Evolutionary conservation across 2,329 filamentous ascomycete genomes (phyloP), one percentile per base, ranked within the genome.

Genomic region (Cordyceps militaris): DNA sequence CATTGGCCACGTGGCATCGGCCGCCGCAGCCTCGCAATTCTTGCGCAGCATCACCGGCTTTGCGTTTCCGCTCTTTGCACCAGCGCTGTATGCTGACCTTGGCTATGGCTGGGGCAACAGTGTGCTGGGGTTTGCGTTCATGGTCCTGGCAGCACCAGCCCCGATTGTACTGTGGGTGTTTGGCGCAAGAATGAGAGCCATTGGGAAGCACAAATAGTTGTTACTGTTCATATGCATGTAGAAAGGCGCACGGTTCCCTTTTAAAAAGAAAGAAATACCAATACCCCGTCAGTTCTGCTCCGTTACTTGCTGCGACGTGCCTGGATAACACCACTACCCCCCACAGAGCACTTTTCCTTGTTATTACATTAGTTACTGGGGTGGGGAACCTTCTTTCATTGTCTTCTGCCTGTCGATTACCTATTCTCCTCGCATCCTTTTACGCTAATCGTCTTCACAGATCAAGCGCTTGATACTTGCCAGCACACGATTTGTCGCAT

Each of bases 41-140:
- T 42, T 65, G 30, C 59, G 64, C 28, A 64, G 60, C 24, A 28
- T 64, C 14, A 55, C 61, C 2, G 63, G 60, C 16, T 65, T 63
- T 42, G 55, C 55, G 2, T 65, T 66, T 44, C 62, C 64, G 1
- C 28, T 65, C 14, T 65, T 65, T 50, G 63, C 64, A 9, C 62
- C 63, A 5, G 30, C 47, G 1, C 40, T 66, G 23, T 66, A 63
- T 32, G 50, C 60, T 11, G 23, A 46, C 1, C 44, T 66, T 7
- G 62, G 63, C 19, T 65, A 63, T 32, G 63, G 64, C n/a, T 60
- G 55, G 54, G 62, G 58, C 5, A 57, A 51, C 32, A 60, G 48
- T 13, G 32, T 60, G 4, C 38, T 60, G 38, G 58, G 30, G 1
- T 49, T 57, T 28, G 46, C 48, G 9, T 53, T 53, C 8, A 21